Percentiles rank a stretch among this genome's conserved stretches.
Evolutionary conservation across 108 stramenopile genomes (phyloP).

Genomic region (Fragilariopsis cylindrus): DNA sequence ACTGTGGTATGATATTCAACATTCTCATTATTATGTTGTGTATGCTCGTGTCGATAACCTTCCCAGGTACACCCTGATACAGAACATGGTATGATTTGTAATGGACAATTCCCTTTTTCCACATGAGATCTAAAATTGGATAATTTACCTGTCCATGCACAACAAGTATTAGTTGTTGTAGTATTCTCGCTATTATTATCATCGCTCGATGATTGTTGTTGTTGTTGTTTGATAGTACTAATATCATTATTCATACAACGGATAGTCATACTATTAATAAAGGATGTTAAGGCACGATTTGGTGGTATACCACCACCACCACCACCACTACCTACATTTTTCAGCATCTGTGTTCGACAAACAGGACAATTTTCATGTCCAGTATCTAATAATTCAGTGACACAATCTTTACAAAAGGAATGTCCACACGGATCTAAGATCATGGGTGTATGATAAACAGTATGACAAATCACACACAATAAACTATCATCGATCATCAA

Average conservation of each 20-base stretch:
- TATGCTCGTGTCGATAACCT: not conserved
- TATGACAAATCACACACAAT: not conserved
- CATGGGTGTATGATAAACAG: not conserved
- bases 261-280: not conserved
- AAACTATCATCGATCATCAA: not conserved
- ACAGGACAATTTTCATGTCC: slow-evolving; percentile 2
- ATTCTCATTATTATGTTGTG: not conserved
- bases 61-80: not conserved
- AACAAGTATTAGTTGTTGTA: not conserved
- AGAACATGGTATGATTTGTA: not conserved
- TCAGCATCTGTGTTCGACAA: not conserved
- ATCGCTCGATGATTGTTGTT: not conserved
- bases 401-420: slow-evolving; percentile 11
- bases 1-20: not conserved
- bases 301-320: not conserved
- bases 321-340: not conserved
- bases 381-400: not conserved
- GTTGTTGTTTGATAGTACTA: not conserved
- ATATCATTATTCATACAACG: not conserved
- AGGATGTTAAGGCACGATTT: not conserved
- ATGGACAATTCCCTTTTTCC: slow-evolving; percentile 1
- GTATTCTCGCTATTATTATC: not conserved
- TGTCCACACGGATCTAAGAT: slow-evolving; percentile 8
- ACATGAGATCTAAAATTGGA: not conserved
- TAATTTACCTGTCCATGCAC: slow-evolving; percentile 4